Evolutionary conservation across 495 filamentous ascomycete species (phyloP), one percentile per base, ranked within the genome.

Genomic region (Recurvomyces mirabilis): DNA sequence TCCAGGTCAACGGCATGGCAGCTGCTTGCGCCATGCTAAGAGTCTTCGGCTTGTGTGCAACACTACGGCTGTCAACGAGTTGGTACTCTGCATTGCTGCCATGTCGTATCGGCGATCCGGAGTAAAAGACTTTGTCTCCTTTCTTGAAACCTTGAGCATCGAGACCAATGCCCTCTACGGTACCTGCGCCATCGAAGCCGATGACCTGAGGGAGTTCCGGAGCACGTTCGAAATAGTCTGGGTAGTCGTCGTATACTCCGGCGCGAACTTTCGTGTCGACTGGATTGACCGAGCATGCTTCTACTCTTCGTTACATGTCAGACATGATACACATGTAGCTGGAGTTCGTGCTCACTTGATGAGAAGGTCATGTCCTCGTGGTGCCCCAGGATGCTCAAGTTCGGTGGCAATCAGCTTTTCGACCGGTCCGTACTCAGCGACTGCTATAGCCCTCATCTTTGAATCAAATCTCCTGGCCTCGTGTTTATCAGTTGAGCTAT

Each of bases 81-180:
- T 60, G 58, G 25, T 36, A 53, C 36, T 56, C 56, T 7, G 58
- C 58, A 35, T 59, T 60, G 25, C 35, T 42, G 32, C 62, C 60
- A 21, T 58, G 58, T 9, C 52, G 25, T 21, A 57, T 54, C 11
- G 62, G 58, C 36, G 42, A 52, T 12, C 58, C 56, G 4, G 55
- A 40, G 47, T 58, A 65, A 49, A 49, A 65, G 18, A 65, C 59
- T n/a, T 58, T 51, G 40, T 58, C 58, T n/a, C 60, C 58, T 5
- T 25, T 19, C 20, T 55, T 55, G 46, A 61, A 61, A 15, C 25
- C 42, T n/a, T 42, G 4, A 26, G 52, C 61, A 4, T 56, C 24
- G 10, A 12, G 12, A 10, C 54, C 51, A 22, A 44, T 28, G 13
- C 18, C 38, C 40, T 51, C 52, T 24, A 57, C 44, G 20, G 43